Evolutionary conservation across 441 rosid species (phyloP), one percentile per base, ranked within the genome.

Genomic region (Erodium moschatum): DNA sequence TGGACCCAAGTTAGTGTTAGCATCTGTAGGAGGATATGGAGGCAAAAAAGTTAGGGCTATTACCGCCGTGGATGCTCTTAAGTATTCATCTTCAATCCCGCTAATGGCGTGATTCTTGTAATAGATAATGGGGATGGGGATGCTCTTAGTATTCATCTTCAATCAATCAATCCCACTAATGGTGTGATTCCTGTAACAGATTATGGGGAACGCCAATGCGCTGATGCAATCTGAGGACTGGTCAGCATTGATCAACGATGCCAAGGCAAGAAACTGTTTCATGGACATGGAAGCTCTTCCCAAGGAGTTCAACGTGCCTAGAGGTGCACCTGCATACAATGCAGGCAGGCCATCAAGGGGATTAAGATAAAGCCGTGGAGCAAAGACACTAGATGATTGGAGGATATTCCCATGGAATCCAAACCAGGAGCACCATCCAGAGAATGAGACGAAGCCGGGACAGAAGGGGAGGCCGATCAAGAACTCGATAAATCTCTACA

Each of bases 51-150:
- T 29, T 29, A 3, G 31, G 31, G 31, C 31, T 29, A 29, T 29
- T 29, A 29, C 31, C 31, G 3, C 31, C 3, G 31, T 29, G 31
- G 31, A 29, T 29, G 31, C 31, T 29, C n/a, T n/a, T n/a, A n/a
- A n/a, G n/a, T n/a, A n/a, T 24, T 64, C 4, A 21, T 42, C 24
- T 54, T 54, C 21, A 54, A 54, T 54, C 4, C 19, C 24, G 11
- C 29, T 60, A 21, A 60, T 20, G 33, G 29, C 21, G 33, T 13
- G 21, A 60, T 2, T 54, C 18, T 62, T 67, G 46, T 75, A 67
- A 79, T 93, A 95, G 99, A 86, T 95, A 29, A 85, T 95, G 91
- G 99, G 99, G 12, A 95, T n/a, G n/a, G n/a, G n/a, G n/a, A n/a
- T n/a, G n/a, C n/a, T n/a, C n/a, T n/a, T n/a, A n/a, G n/a, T n/a